phyloP scores from a whole-genome alignment of 2,329 filamentous ascomycete genomes.

The Magnaporthales sp. region DNA sequence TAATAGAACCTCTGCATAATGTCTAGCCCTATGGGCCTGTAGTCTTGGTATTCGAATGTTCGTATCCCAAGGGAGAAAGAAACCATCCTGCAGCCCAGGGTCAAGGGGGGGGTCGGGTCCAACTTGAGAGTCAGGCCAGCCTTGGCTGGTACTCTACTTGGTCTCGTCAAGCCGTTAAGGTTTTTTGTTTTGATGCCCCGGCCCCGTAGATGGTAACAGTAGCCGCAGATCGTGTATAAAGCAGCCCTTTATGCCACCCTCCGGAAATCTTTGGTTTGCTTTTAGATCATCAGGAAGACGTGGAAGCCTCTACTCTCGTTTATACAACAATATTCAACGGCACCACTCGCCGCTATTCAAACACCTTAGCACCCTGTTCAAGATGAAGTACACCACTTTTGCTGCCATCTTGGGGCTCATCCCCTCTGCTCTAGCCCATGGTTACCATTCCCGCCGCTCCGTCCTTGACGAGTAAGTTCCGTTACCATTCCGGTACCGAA shows the following conservation, averaged over 20 bases:
- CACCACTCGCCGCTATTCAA: not conserved
- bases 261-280: not conserved
- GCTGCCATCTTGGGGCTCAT: constrained; percentile 13
- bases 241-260: not conserved
- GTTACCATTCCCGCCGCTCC: not conserved
- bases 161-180: not conserved
- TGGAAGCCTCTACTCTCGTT: not conserved
- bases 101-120: not conserved
- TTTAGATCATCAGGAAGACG: not conserved
- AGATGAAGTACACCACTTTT: constrained; percentile 10
- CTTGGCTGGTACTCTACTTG: not conserved
- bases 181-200: not conserved
- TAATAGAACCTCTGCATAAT: not conserved
- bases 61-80: not conserved
- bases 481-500: not conserved
- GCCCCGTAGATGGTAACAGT: not conserved
- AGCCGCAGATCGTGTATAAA: not conserved
- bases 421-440: not conserved
- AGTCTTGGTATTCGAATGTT: not conserved
- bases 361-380: not conserved
- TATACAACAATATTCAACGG: not conserved
- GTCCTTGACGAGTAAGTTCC: not conserved
- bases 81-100: not conserved
- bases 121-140: not conserved
- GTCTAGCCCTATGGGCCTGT: not conserved